These are phyloP conservation scores for Sequoia sempervirens DNA, from an alignment of 75 land plant genomes.

Conservation along the genomic window DNA sequence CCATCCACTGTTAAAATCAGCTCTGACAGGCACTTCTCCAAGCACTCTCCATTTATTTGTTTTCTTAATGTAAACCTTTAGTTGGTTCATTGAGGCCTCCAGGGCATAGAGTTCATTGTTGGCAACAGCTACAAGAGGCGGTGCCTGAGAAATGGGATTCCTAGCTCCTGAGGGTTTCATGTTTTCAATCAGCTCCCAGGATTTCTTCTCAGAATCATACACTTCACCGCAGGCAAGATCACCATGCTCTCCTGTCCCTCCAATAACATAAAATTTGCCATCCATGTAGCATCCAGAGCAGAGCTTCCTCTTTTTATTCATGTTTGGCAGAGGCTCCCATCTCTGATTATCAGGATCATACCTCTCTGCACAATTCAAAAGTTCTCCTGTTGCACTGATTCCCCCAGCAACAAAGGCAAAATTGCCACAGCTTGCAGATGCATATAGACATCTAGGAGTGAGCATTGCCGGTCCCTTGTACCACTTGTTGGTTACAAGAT, in stretches of 20 bases:
- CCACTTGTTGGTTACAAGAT: conserved; percentile 53
- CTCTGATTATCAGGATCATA: conserved; percentile 22
- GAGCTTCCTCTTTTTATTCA: conserved; percentile 25
- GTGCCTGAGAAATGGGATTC: conserved; percentile 17
- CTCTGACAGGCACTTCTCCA: conserved; percentile 37
- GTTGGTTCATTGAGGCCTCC: conserved; percentile 29
- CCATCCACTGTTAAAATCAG: conserved; percentile 47
- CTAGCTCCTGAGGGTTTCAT: conserved; percentile 28
- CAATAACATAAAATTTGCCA: conserved; percentile 45
- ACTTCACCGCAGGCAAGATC: conserved; percentile 40
- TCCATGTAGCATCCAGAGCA: conserved; percentile 48
- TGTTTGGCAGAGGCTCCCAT: conserved; percentile 48
- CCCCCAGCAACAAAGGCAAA: conserved; percentile 73
- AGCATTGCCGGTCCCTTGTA: conserved; percentile 51
- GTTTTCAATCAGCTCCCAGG: conserved; percentile 25
- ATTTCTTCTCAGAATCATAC: conserved; percentile 27
- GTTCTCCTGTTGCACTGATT: conserved; percentile 13
- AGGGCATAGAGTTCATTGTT: conserved; percentile 38
- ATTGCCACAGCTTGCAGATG: conserved; percentile 51
- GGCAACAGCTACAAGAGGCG: conserved; percentile 44
- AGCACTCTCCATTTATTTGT: conserved; percentile 33
- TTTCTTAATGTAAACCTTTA: conserved; percentile 23
- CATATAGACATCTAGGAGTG: conserved; percentile 60
- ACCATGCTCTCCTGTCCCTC: conserved; percentile 26
- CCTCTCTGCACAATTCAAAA: conserved; percentile 27